phyloP scores from a whole-genome alignment of 129 eudicot genomes.

The Flaveria bidentis region DNA sequence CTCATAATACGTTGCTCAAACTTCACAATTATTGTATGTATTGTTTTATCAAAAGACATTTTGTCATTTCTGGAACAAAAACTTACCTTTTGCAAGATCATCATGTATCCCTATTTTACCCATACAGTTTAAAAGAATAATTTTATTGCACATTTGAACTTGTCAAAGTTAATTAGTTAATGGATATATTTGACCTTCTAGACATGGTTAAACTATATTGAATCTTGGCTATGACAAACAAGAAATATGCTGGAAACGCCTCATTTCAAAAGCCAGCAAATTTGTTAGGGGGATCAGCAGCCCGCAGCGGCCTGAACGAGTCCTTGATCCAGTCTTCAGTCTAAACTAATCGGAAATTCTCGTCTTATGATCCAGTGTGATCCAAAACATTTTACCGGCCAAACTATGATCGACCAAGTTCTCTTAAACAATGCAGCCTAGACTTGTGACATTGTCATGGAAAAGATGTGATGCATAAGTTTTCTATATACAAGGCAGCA shows the following conservation, averaged over 20 bases:
- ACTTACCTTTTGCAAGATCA: neutral
- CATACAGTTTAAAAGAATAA: neutral
- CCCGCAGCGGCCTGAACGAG: no score
- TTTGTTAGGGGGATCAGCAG: no score
- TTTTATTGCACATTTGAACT: neutral
- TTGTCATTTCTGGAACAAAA: neutral
- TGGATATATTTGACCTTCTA: neutral
- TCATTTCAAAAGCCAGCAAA: neutral
- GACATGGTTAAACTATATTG: neutral
- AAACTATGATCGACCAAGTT: neutral
- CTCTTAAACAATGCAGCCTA: neutral
- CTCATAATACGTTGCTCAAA: conserved; percentile 13
- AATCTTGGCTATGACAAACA: no score
- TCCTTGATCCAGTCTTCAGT: neutral
- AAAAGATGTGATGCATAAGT: neutral
- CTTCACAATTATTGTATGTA: neutral
- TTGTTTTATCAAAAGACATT: neutral
- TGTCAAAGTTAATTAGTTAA: neutral
- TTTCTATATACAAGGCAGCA: neutral
- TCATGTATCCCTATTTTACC: neutral
- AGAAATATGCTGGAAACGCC: neutral
- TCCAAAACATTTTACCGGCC: neutral
- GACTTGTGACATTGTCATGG: neutral
- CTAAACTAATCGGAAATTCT: neutral
- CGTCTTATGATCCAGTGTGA: neutral